Evolutionary conservation across 148 eudicot genomes (phyloP).

Genomic region (Vaccinium vitisidaea): DNA sequence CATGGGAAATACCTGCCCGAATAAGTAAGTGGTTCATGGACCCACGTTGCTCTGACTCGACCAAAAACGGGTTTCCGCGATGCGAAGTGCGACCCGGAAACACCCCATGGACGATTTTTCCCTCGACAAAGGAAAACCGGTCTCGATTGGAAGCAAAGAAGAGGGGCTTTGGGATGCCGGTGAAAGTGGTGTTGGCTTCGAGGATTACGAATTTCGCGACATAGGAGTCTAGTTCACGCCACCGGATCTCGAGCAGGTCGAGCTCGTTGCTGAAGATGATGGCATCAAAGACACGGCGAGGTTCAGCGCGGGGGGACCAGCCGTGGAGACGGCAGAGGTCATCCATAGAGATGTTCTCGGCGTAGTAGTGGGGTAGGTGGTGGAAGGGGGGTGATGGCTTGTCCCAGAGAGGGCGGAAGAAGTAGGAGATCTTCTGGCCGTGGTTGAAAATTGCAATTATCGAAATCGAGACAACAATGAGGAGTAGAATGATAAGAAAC

Average conservation of each 20-base stretch:
- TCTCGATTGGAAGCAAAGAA: constrained; percentile 48
- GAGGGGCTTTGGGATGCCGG: constrained; percentile 78
- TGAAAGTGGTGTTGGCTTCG: constrained; percentile 84
- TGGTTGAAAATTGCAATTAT: constrained; percentile 41
- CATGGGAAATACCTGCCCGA: constrained; percentile 55
- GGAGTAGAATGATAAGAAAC: constrained; percentile 35
- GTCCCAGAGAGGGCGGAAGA: constrained; percentile 90
- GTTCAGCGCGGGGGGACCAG: constrained; percentile 68
- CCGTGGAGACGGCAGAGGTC: constrained; percentile 76
- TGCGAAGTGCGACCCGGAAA: constrained; percentile 43
- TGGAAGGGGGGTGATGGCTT: constrained; percentile 60
- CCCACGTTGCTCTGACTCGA: constrained; percentile 59
- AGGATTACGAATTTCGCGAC: constrained; percentile 74
- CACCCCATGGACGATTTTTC: constrained; percentile 50
- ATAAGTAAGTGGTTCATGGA: constrained; percentile 61
- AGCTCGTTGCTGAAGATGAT: constrained; percentile 84
- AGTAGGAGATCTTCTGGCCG: constrained; percentile 63
- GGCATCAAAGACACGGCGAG: constrained; percentile 75
- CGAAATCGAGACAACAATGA: constrained; percentile 45
- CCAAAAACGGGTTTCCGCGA: constrained; percentile 50
- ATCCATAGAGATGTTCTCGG: constrained; percentile 77
- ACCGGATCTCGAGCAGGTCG: constrained; percentile 78
- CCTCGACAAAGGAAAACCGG: constrained; percentile 63
- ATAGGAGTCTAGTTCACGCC: constrained; percentile 75
- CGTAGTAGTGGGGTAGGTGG: constrained; percentile 72